Percentiles rank a stretch among this genome's conserved stretches.
phyloP scores from a whole-genome alignment of 257 asterid species.

The Solanum lycopersicoides region DNA sequence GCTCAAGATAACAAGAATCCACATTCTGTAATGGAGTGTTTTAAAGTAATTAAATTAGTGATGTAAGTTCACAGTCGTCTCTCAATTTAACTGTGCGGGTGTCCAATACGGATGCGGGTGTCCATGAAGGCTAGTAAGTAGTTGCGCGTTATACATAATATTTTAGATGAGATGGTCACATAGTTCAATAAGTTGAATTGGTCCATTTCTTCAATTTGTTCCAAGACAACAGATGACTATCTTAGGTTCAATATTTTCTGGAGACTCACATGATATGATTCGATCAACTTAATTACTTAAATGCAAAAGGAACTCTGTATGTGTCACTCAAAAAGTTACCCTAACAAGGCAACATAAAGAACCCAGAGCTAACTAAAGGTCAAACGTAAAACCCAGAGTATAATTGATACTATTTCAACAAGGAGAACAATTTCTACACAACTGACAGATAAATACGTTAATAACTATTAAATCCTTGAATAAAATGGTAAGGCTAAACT shows the following conservation, averaged over 20 bases:
- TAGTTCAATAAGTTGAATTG: neutral
- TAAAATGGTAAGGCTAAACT: slow-evolving; percentile 17
- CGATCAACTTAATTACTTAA: neutral
- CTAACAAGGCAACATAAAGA: neutral
- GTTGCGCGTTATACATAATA: neutral
- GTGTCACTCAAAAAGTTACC: neutral
- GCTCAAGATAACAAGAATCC: neutral
- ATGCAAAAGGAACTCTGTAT: neutral
- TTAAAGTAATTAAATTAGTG: neutral
- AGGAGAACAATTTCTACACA: neutral
- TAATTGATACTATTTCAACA: neutral
- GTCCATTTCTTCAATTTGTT: neutral
- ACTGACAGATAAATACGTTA: neutral
- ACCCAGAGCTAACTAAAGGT: neutral
- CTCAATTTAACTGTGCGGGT: neutral
- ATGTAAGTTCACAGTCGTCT: neutral
- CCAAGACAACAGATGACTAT: neutral
- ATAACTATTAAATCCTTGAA: neutral
- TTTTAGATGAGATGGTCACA: neutral
- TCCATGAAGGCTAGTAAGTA: neutral
- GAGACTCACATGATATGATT: neutral
- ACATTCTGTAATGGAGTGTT: neutral
- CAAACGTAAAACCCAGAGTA: neutral
- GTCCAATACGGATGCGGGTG: no score
- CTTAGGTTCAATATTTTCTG: neutral